These are phyloP conservation scores for Oryza meridionalis DNA, from an alignment of 176 grass and related monocot genomes.

Conservation along the genomic window DNA sequence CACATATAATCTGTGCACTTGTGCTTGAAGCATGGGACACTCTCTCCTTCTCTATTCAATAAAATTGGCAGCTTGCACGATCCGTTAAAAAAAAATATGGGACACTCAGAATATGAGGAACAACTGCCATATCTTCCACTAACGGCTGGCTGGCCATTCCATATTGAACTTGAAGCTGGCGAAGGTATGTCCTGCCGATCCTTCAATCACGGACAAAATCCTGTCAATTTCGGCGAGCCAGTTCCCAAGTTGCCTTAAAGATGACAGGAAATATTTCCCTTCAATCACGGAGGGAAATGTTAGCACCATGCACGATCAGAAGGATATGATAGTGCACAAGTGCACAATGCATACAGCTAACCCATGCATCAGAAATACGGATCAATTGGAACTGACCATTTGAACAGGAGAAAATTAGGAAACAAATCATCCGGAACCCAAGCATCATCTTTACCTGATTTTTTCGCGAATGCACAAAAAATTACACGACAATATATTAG, in stretches of 20 bases:
- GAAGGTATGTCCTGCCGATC: neutral
- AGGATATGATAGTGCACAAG: neutral
- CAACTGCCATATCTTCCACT: neutral
- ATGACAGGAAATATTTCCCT: conserved; percentile 18
- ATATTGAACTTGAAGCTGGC: conserved; percentile 24
- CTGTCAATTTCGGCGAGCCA: neutral
- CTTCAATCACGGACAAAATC: conserved; percentile 45
- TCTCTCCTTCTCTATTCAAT: no score
- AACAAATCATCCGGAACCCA: conserved; percentile 15
- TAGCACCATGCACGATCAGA: neutral
- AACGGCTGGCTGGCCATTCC: neutral
- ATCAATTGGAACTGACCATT: neutral
- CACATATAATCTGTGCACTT: neutral
- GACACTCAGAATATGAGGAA: neutral
- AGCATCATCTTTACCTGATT: neutral
- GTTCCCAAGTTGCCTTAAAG: neutral
- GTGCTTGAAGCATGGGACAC: neutral
- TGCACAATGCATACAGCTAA: neutral
- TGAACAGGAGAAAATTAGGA: neutral
- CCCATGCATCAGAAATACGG: conserved; percentile 8
- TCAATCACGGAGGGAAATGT: conserved; percentile 42
- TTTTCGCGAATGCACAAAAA: no score
- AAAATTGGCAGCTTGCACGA: no score
- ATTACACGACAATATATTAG: no score
- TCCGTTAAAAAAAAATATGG: no score